Conservation (phyloP, 306 rosid species). For the Acacia confusa region DNA sequence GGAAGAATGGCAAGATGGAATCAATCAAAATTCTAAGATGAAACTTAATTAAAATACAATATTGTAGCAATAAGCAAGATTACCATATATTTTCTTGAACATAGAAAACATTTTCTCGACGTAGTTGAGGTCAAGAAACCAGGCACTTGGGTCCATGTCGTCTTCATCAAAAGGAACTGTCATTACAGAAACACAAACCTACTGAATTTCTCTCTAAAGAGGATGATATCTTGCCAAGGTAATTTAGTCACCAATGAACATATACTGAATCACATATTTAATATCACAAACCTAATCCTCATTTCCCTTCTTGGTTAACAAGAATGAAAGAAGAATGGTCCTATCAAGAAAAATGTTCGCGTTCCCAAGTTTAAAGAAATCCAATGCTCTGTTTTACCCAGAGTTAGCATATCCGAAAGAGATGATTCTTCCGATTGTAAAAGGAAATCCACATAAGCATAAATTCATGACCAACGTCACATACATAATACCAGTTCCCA, state of each 20-base stretch:
- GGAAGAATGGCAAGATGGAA: neutral
- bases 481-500: too few species aligned
- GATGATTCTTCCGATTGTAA: neutral
- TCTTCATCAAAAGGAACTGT: constrained; percentile 76
- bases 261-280: neutral
- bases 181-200: neutral
- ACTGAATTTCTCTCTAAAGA: neutral
- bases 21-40: neutral
- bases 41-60: neutral
- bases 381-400: too few species aligned
- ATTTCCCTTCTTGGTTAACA: neutral
- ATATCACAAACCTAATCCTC: neutral
- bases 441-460: neutral
- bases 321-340: neutral
- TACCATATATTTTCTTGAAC: constrained; percentile 76
- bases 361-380: neutral
- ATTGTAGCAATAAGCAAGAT: too few species aligned
- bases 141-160: constrained; percentile 55
- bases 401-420: too few species aligned
- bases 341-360: neutral
- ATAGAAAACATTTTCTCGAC: constrained; percentile 63
- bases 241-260: neutral
- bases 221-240: neutral
- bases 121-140: constrained; percentile 72
- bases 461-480: too few species aligned